These are phyloP conservation scores for Rhizopus delemar DNA, from an alignment of 371 early-diverging fungal genomes.

Conservation along the genomic window DNA sequence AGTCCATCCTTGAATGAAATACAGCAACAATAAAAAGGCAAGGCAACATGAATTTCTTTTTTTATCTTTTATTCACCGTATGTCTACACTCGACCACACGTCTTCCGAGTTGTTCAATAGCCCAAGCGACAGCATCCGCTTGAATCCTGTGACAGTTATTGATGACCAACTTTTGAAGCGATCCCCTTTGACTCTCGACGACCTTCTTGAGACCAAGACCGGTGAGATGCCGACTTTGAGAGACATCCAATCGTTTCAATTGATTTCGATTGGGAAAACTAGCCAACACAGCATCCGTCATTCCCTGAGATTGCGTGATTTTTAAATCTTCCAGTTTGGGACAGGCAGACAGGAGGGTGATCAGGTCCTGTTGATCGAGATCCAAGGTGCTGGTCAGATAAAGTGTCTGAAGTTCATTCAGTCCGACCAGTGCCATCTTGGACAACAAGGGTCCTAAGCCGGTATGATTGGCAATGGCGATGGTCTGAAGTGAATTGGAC, in stretches of 20 bases:
- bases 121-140: constrained; percentile 33
- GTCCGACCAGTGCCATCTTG: background rate
- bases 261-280: constrained; percentile 10
- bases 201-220: constrained; percentile 32
- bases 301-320: constrained; percentile 8
- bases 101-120: constrained; percentile 14
- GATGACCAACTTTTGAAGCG: constrained; percentile 18
- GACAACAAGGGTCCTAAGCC: background rate
- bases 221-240: constrained; percentile 27
- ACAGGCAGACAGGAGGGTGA: constrained; percentile 9
- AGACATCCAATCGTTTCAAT: constrained; percentile 29
- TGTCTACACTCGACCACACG: constrained; percentile 20
- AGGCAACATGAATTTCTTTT: background rate
- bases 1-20: too few species aligned
- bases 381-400: background rate
- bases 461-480: background rate
- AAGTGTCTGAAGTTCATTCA: constrained; percentile 8
- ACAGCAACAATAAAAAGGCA: background rate
- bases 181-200: constrained; percentile 12
- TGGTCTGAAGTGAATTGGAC: background rate
- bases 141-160: constrained; percentile 27
- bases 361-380: constrained; percentile 11
- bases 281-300: constrained; percentile 23
- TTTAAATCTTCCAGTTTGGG: constrained; percentile 9
- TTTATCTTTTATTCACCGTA: background rate